Evolutionary conservation across 257 asterid genomes (phyloP), one percentile per base, ranked within the genome.

Genomic region (Salvia rosmarinus): DNA sequence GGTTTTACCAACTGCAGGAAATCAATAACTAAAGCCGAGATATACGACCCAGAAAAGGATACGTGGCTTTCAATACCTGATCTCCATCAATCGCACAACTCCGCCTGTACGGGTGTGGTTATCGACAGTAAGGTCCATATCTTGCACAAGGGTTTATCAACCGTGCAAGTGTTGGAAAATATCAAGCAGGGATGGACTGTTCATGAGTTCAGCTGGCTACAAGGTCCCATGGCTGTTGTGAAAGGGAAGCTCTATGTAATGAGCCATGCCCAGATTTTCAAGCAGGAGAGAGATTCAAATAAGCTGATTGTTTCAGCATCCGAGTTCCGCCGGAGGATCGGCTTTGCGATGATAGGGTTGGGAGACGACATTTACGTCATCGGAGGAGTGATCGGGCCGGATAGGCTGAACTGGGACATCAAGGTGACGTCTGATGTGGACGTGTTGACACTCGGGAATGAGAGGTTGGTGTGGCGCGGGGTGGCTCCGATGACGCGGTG

Each of bases 361-460:
- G 92, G 91, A 0, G 95, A 90, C 11, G 97, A 92, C 21, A 89
- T 95, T 16, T 95, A 90, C 19, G 72, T 95, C 3, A 85, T 95
- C 9, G 99, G 99, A 65, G 99, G 99, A 47, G 98, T 95, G 9
- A 83, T 85, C 14, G 97, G 96, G 9, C 98, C 96, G 0, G 99
- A 95, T 49, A 75, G 92, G 78, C 68, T 87, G 86, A 92, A 91
- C 68, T 88, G 96, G 94, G 97, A 87, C 65, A 86, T 95, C 44
- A 86, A 88, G 83, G 5, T 80, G 39, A 75, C 89, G 4, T 82
- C 95, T 9, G 96, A 95, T 44, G 91, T 91, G 73, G 96, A 92
- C 71, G 88, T 87, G 25, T 77, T 95, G 74, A 81, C 88, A 1
- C 89, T 90, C 0, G 92, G 97, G 28, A 86, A 81, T 10, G 99